Percentiles rank a stretch among this genome's conserved stretches.
phyloP scores from a whole-genome alignment of 1,139 yeast species.

The Hyphopichia pseudoburtonii region DNA sequence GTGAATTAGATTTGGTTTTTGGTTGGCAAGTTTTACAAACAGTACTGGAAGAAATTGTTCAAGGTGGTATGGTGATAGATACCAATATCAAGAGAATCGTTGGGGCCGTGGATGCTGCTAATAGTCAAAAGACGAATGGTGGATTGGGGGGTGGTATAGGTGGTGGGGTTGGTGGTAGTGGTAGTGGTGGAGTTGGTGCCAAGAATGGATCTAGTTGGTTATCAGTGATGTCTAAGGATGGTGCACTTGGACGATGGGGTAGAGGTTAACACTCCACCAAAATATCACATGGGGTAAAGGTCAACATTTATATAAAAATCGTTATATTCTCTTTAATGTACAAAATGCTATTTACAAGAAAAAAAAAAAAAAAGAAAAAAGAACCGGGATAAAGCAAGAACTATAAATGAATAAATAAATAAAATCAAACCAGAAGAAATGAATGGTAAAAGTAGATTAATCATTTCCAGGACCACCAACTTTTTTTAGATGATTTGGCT shows the following conservation, averaged over 20 bases:
- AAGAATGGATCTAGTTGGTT: conserved; percentile 4
- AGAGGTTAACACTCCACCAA: no score
- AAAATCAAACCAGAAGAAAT: no score
- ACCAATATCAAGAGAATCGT: conserved; percentile 83
- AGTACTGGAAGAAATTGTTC: conserved; percentile 87
- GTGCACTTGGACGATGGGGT: conserved; percentile 10
- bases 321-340: neutral
- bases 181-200: no score
- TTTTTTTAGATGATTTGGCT: conserved; percentile 28
- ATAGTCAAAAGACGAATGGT: conserved; percentile 39
- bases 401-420: no score
- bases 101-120: conserved; percentile 69
- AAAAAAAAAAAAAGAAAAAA: no score
- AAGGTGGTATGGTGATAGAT: conserved; percentile 99
- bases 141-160: conserved; percentile 9
- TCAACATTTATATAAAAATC: no score
- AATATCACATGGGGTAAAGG: no score
- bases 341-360: neutral
- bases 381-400: no score
- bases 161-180: conserved; percentile 5
- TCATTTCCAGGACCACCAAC: conserved; percentile 35
- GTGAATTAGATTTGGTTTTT: conserved; percentile 91
- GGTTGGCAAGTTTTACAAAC: conserved; percentile 97
- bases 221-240: conserved; percentile 6
- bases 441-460: no score